Conservation (phyloP, 495 filamentous ascomycete genomes). For the Penicillium pulvis region DNA sequence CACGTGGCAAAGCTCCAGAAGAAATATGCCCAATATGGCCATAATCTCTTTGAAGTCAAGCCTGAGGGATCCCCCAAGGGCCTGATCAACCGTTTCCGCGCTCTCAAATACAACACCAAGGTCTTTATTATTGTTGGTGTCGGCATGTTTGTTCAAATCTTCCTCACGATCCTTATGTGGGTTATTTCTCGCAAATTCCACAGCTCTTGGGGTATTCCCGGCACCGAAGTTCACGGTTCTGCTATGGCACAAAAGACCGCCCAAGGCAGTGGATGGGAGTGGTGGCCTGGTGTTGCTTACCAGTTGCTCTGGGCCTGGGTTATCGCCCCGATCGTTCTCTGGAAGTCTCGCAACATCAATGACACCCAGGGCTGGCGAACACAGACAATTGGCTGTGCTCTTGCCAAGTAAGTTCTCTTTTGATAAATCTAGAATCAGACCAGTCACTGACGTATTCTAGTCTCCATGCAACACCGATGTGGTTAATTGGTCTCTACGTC, state of each 20-base stretch:
- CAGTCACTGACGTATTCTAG: neutral
- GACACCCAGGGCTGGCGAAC: slow-evolving; percentile 69
- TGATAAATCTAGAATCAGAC: neutral
- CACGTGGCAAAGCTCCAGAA: slow-evolving; percentile 54
- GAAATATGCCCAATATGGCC: slow-evolving; percentile 23
- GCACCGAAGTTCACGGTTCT: slow-evolving; percentile 39
- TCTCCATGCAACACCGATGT: slow-evolving; percentile 66
- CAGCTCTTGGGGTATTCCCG: slow-evolving; percentile 55
- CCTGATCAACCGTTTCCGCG: slow-evolving; percentile 29
- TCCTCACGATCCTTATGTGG: slow-evolving; percentile 63
- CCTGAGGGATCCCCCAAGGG: neutral
- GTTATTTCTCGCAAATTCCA: slow-evolving; percentile 68
- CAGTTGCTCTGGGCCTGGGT: slow-evolving; percentile 66
- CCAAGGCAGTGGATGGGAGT: slow-evolving; percentile 62
- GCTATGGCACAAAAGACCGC: slow-evolving; percentile 40
- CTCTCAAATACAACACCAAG: slow-evolving; percentile 30
- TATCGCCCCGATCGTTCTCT: slow-evolving; percentile 50
- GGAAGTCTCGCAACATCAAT: slow-evolving; percentile 51
- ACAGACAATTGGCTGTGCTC: slow-evolving; percentile 61
- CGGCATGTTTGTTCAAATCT: slow-evolving; percentile 37
- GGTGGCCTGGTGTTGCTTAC: slow-evolving; percentile 64
- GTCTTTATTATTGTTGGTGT: slow-evolving; percentile 31
- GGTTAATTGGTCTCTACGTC: slow-evolving; percentile 63
- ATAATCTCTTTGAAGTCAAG: neutral
- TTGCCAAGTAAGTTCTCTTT: slow-evolving; percentile 39